phyloP scores from a whole-genome alignment of 1,284 basidiomycete species.

The Phenoliferia sp. region DNA sequence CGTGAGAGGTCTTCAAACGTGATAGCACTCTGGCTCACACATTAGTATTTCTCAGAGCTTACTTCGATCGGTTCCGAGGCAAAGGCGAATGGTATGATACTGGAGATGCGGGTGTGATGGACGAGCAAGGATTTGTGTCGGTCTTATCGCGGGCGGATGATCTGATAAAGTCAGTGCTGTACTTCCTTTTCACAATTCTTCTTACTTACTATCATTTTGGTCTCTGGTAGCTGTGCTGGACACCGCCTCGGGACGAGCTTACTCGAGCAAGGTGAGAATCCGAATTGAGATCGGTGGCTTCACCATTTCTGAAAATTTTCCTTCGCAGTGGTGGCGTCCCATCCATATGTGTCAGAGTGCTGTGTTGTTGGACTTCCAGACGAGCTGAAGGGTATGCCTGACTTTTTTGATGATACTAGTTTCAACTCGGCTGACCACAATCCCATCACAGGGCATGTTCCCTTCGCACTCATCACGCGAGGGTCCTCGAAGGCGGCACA shows the following conservation, averaged over 20 bases:
- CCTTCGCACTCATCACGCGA: conserved; percentile 37
- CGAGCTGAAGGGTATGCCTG: conserved; percentile 29
- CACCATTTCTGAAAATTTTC: too few relatives aligned
- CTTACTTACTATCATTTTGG: neutral
- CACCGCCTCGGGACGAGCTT: conserved; percentile 38
- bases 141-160: conserved; percentile 38
- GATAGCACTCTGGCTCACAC: neutral
- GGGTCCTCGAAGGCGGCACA: conserved; percentile 21
- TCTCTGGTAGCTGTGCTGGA: conserved; percentile 34
- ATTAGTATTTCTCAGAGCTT: conserved; percentile 11
- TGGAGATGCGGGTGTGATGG: conserved; percentile 37
- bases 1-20: neutral
- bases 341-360: conserved; percentile 26
- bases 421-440: too few relatives aligned
- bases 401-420: neutral
- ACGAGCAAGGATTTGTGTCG: conserved; percentile 38
- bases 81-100: conserved; percentile 41
- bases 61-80: conserved; percentile 36
- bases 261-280: conserved; percentile 36
- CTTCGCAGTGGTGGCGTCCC: conserved; percentile 14
- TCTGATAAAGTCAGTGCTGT: conserved; percentile 10
- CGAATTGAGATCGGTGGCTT: too few relatives aligned
- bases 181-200: neutral
- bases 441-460: conserved; percentile 32
- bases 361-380: conserved; percentile 41